These are phyloP conservation scores for Crithidia mellificae DNA, from an alignment of 208 protist species.

Conservation along the genomic window DNA sequence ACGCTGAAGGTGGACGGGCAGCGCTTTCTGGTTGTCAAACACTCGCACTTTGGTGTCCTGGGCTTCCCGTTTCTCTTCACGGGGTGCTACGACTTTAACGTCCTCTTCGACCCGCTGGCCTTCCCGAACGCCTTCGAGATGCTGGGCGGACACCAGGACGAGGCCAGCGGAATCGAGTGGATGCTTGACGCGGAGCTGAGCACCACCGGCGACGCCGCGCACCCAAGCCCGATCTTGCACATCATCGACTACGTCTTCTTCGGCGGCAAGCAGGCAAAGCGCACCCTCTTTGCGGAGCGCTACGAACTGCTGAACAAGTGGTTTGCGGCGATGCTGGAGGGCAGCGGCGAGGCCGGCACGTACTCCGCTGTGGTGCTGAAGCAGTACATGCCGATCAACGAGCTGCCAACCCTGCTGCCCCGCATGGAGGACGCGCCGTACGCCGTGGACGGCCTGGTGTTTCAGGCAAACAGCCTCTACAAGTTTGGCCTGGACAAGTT, in stretches of 20 bases:
- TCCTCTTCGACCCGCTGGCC: constrained; percentile 47
- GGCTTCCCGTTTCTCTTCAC: constrained; percentile 77
- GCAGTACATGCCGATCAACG: constrained; percentile 75
- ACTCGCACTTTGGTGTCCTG: constrained; percentile 67
- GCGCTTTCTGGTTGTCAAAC: constrained; percentile 75
- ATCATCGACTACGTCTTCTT: constrained; percentile 88
- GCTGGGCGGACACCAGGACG: constrained; percentile 8
- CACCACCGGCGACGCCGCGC: constrained; percentile 12
- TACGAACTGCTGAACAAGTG: constrained; percentile 60
- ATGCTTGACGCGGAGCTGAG: constrained; percentile 79
- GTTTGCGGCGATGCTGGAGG: constrained; percentile 47
- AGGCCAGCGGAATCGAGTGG: constrained; percentile 53
- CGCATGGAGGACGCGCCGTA: constrained; percentile 51
- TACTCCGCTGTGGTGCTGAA: constrained; percentile 51
- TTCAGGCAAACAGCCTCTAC: constrained; percentile 79
- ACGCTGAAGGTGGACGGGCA: constrained; percentile 84
- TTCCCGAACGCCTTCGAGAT: constrained; percentile 21
- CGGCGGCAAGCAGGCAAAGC: constrained; percentile 58
- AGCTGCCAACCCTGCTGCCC: constrained; percentile 58
- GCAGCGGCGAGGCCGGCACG: constrained; percentile 15
- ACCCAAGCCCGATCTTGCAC: constrained; percentile 45
- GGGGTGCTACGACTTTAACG: constrained; percentile 71
- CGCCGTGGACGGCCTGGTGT: constrained; percentile 80
- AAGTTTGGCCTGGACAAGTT: constrained; percentile 67
- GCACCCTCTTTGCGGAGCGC: constrained; percentile 50